Evolutionary conservation across 306 rosid genomes (phyloP).

Genomic region (Quercus gilva): DNA sequence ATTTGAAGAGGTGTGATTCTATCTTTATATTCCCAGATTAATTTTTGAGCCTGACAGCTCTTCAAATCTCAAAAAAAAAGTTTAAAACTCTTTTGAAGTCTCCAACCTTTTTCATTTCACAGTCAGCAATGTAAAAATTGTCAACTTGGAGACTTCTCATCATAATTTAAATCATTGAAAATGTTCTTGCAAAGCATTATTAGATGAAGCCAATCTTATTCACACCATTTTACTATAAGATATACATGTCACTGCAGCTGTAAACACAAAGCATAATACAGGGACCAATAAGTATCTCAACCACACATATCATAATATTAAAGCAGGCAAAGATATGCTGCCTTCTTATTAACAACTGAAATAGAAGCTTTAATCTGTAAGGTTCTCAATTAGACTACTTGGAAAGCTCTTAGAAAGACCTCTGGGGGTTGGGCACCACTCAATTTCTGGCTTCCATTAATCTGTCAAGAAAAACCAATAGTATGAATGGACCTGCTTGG

Average conservation of each 20-base stretch:
- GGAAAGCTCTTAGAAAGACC: constrained; percentile 71
- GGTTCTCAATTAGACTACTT: constrained; percentile 38
- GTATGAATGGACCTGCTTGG: neutral
- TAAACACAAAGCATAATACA: neutral
- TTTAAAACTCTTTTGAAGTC: no score
- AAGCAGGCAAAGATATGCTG: neutral
- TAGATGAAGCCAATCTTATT: neutral
- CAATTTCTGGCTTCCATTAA: constrained; percentile 62
- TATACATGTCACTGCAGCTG: neutral
- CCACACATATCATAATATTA: neutral
- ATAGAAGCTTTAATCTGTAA: neutral
- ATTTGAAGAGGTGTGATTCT: no score
- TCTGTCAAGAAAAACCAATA: constrained; percentile 44
- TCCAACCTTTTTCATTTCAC: neutral
- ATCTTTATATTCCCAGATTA: no score
- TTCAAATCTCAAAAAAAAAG: no score
- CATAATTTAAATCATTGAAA: no score
- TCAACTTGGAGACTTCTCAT: no score
- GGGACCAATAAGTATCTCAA: neutral
- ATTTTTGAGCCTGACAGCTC: no score
- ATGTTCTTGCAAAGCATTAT: neutral
- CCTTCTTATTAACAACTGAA: neutral
- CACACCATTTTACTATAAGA: neutral
- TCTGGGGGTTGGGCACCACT: constrained; percentile 80
- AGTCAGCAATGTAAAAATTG: no score